Base-by-base conservation (phyloP, 139 green algal species). In the Ettlia oleoabundans region DNA sequence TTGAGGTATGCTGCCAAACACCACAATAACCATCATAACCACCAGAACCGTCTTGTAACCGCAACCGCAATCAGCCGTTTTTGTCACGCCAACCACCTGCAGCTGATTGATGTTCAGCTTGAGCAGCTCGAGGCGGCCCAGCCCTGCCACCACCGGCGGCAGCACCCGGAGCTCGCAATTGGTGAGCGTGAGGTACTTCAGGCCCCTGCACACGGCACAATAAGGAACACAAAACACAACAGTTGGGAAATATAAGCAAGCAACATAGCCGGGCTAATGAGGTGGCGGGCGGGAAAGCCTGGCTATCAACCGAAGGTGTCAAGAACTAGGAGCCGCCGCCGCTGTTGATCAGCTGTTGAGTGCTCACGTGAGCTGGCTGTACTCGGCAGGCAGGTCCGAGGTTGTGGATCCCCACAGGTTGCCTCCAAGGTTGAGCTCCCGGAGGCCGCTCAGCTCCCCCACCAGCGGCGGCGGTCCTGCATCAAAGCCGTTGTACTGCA, bases 31-130 rank as follows among this genome's bases (percentile, higher is more conserved):
- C n/a, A n/a, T n/a, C n/a, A n/a, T n/a, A n/a, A n/a, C n/a, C n/a
- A n/a, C n/a, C n/a, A n/a, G n/a, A n/a, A n/a, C n/a, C n/a, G n/a
- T n/a, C n/a, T n/a, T n/a, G n/a, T n/a, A n/a, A n/a, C n/a, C n/a
- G n/a, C n/a, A n/a, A n/a, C n/a, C n/a, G n/a, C n/a, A n/a, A n/a
- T n/a, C n/a, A n/a, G n/a, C n/a, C n/a, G n/a, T n/a, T n/a, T n/a
- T n/a, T n/a, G n/a, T n/a, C n/a, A n/a, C n/a, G n/a, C n/a, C n/a
- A n/a, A n/a, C 30, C 7, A n/a, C 70, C 70, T 78, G 43, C 15
- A 82, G 42, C 2, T 22, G 30, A 61, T 82, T 82, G 76, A 82
- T 82, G 76, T 82, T 82, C 2, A 82, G 38, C 61, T 82, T 82
- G 10, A 82, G 76, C 40, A 82, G 28, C 40, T 26, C n/a, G n/a